These are phyloP conservation scores for Astrocystis sublimbata DNA, from an alignment of 495 filamentous ascomycete genomes.

Conservation along the genomic window DNA sequence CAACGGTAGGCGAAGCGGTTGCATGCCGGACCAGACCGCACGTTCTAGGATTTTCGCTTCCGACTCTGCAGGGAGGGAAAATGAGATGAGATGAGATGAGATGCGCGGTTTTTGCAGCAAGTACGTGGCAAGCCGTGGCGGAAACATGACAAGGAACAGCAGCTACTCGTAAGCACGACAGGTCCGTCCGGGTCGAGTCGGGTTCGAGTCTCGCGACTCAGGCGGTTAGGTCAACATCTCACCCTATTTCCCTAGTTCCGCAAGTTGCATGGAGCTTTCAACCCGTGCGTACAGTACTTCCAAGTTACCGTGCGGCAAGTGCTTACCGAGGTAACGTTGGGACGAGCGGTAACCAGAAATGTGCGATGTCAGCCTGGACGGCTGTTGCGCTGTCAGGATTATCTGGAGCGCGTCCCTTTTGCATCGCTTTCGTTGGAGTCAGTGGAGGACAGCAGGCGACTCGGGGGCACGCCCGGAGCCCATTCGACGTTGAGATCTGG, in stretches of 20 bases:
- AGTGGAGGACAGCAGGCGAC: background rate
- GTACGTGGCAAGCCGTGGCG: conserved; percentile 3
- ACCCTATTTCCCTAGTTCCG: too few relatives aligned
- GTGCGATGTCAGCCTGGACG: background rate
- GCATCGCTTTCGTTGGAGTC: background rate
- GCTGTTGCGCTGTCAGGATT: background rate
- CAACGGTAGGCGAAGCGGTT: too few relatives aligned
- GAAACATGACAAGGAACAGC: background rate
- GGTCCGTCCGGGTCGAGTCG: background rate
- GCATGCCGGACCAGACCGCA: background rate
- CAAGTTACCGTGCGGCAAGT: background rate
- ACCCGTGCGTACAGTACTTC: background rate
- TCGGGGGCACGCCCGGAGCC: background rate
- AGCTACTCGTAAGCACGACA: too few relatives aligned
- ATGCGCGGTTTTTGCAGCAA: conserved; percentile 1
- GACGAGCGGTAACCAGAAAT: background rate
- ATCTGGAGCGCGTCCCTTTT: background rate
- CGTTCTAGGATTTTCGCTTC: background rate
- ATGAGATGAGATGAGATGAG: background rate
- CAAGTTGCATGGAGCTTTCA: background rate
- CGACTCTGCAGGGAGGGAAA: background rate
- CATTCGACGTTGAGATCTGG: background rate
- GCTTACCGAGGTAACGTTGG: background rate
- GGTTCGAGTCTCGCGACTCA: background rate
- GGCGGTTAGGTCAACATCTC: background rate